Conservation (phyloP, 495 filamentous ascomycete species). For the Margaritispora aquatica region DNA sequence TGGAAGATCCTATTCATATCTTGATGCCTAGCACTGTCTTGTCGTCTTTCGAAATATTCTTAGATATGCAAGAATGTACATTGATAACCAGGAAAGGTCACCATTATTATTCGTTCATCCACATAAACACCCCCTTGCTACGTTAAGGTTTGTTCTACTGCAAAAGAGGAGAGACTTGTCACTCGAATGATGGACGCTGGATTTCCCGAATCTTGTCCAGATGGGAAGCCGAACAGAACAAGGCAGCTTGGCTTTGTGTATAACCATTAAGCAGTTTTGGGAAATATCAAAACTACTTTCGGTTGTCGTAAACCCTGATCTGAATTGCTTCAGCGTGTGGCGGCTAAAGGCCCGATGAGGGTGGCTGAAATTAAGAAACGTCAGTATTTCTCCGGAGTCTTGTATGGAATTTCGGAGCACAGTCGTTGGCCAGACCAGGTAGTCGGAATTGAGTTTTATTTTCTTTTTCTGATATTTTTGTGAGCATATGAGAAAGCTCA, state of each 20-base stretch:
- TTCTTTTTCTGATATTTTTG: background rate
- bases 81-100: too few species aligned
- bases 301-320: background rate
- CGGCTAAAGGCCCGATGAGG: background rate
- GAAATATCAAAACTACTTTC: background rate
- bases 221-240: too few species aligned
- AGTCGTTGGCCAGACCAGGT: background rate
- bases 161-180: background rate
- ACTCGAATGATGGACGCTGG: background rate
- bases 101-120: too few species aligned
- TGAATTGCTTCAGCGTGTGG: background rate
- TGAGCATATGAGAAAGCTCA: too few species aligned
- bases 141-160: constrained; percentile 1
- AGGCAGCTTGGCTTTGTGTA: too few species aligned
- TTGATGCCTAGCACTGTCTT: too few species aligned
- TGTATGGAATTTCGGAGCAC: background rate
- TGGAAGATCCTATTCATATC: too few species aligned
- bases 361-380: background rate
- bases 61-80: background rate
- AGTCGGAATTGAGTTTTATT: background rate
- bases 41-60: too few species aligned
- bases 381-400: background rate
- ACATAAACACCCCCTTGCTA: constrained; percentile 1
- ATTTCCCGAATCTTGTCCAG: background rate
- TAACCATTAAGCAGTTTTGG: too few species aligned